Percentiles rank a stretch among this genome's conserved stretches.
Evolutionary conservation across 2,329 filamentous ascomycete species (phyloP).

Genomic region (Aureobasidium sp.): DNA sequence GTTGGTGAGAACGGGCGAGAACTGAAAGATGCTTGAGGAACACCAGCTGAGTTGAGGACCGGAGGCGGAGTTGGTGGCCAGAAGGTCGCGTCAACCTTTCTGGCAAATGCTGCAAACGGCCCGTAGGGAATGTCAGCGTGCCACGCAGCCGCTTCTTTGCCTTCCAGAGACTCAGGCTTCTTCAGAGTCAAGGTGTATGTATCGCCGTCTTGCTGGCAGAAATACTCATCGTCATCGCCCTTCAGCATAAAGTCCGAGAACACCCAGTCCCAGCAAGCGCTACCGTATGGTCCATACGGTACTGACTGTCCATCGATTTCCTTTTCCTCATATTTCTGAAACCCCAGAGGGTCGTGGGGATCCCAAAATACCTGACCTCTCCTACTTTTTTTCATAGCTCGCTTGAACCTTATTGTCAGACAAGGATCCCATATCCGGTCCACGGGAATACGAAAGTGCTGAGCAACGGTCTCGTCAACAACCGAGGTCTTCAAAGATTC

Average conservation of each 20-base stretch:
- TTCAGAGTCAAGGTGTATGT: neutral
- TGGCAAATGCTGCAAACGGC: neutral
- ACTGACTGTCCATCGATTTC: too few species aligned
- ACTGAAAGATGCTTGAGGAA: neutral
- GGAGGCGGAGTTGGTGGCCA: neutral
- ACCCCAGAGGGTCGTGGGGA: neutral
- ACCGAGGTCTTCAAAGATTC: neutral
- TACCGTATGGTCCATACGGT: neutral
- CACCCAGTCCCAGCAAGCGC: neutral
- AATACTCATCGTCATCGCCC: neutral
- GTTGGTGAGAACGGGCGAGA: neutral
- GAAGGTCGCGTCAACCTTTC: neutral
- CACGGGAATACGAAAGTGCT: neutral
- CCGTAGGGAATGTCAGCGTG: neutral
- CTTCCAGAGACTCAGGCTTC: neutral
- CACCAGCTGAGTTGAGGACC: neutral
- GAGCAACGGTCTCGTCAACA: neutral
- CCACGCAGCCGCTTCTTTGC: neutral
- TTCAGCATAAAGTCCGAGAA: neutral
- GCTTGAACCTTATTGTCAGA: neutral
- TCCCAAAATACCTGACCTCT: neutral
- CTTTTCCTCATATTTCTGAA: neutral
- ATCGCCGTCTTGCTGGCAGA: neutral
- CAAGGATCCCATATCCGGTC: neutral
- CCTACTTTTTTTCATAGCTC: neutral